These are phyloP conservation scores for Tylopilus sp. DNA, from an alignment of 1,284 basidiomycete species.

Conservation along the genomic window DNA sequence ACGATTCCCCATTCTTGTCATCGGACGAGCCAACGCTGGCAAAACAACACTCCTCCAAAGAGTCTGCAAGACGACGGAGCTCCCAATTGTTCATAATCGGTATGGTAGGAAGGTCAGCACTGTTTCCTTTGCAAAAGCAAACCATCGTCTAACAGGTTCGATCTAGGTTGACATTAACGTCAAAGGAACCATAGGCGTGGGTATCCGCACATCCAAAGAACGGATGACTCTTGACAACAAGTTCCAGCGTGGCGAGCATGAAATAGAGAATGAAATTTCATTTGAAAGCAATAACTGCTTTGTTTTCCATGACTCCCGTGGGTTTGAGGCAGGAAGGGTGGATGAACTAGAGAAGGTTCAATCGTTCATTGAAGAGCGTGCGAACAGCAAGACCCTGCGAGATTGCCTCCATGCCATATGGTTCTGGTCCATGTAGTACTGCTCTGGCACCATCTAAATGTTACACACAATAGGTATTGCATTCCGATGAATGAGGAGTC, in stretches of 20 bases:
- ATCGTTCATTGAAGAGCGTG: not conserved
- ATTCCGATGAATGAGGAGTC: conserved; percentile 10
- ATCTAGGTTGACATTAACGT: no score
- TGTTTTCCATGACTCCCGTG: conserved; percentile 32
- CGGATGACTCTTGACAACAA: not conserved
- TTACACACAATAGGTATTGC: conserved; percentile 1
- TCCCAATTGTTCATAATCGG: not conserved
- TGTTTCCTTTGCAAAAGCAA: no score
- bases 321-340: conserved; percentile 26
- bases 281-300: not conserved
- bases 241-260: no score
- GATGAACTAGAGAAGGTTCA: conserved; percentile 6
- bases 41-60: no score
- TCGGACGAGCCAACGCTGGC: not conserved
- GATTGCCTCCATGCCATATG: no score
- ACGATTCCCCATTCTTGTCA: conserved; percentile 3
- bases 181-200: no score
- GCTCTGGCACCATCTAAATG: no score
- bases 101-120: not conserved
- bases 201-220: no score
- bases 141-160: no score
- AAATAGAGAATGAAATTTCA: no score
- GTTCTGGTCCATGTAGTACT: no score
- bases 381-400: not conserved
- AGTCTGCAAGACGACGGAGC: no score